Evolutionary conservation across 2,329 filamentous ascomycete species (phyloP), one percentile per base, ranked within the genome.

Genomic region (Monosporascus sp.): DNA sequence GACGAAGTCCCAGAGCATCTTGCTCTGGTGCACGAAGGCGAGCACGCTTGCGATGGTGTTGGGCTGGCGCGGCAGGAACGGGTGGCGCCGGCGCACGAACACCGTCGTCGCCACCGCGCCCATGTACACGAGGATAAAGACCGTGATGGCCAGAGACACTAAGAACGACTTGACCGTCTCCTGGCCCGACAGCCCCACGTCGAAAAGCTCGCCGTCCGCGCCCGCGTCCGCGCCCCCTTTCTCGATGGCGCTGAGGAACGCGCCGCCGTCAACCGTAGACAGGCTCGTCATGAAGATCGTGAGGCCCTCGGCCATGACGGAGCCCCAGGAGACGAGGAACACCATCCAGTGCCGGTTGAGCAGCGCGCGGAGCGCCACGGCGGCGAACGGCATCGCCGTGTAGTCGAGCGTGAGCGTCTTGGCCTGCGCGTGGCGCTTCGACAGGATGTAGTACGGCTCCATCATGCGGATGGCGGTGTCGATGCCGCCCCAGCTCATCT

Each of bases 1-100:
- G 15, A 89, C 85, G 68, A 92, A 92, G 63, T 83, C 82, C 57
- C 84, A 85, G 46, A 92, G 72, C 88, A 92, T 91, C 70, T 88
- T 88, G 67, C 81, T 87, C 71, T 90, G 87, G 69, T 92, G 86
- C 55, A 92, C 88, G 64, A 87, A 92, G 0, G 87, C 87, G 51
- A 93, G 75, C 50, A 91, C 82, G 44, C 82, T 85, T 2, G 88
- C 85, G 60, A 93, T 91, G 20, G 88, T 90, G 61, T 86, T 89
- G 4, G 88, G 88, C 72, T 91, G 87, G 5, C 89, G 81, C 1
- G 89, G 89, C 52, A 92, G 73, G 68, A 92, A 91, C 2, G 88
- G 81, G 52, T 84, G 81, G 0, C 84, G 77, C 15, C 88, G 81
- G 1, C 81, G 78, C 18, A 75, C 53, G 62, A 87, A 87, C 18